These are phyloP conservation scores for Emydomyces testavorans DNA, from an alignment of 2,329 filamentous ascomycete genomes.

Conservation along the genomic window DNA sequence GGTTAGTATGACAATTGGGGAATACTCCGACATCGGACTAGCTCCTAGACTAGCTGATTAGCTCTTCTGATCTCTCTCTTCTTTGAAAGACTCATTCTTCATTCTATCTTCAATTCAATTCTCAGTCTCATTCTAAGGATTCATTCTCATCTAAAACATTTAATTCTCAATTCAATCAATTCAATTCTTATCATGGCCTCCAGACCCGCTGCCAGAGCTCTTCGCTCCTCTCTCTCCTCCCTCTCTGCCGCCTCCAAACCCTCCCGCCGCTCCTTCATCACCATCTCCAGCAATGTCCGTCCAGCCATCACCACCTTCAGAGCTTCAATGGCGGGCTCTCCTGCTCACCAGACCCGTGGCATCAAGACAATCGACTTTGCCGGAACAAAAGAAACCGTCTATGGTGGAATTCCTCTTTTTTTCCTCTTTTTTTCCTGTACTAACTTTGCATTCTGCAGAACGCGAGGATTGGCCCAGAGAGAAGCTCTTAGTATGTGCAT, in stretches of 20 bases:
- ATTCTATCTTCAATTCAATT: conserved; percentile 18
- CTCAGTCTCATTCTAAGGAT: too few relatives aligned
- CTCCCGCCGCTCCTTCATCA: conserved; percentile 48
- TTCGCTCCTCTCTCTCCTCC: conserved; percentile 46
- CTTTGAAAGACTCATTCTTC: neutral
- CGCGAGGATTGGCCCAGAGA: conserved; percentile 96
- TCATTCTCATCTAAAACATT: too few relatives aligned
- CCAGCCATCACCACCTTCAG: conserved; percentile 38
- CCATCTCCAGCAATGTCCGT: conserved; percentile 39
- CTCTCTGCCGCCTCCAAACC: conserved; percentile 35
- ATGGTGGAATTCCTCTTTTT: conserved; percentile 50
- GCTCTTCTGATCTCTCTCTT: conserved; percentile 1
- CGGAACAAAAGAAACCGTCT: conserved; percentile 86
- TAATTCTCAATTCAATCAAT: too few relatives aligned
- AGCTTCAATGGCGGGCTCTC: conserved; percentile 38
- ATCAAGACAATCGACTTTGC: conserved; percentile 99
- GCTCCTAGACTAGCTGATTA: neutral
- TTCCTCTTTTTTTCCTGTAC: conserved; percentile 1
- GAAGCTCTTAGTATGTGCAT: conserved; percentile 75
- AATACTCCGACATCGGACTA: neutral
- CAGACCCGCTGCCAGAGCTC: conserved; percentile 43
- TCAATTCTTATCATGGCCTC: conserved; percentile 35
- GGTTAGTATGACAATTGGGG: too few relatives aligned
- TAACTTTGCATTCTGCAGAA: conserved; percentile 47
- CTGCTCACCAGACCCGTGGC: conserved; percentile 62